Conservation (phyloP, 2,329 filamentous ascomycete genomes). For the Fusarium sp. region DNA sequence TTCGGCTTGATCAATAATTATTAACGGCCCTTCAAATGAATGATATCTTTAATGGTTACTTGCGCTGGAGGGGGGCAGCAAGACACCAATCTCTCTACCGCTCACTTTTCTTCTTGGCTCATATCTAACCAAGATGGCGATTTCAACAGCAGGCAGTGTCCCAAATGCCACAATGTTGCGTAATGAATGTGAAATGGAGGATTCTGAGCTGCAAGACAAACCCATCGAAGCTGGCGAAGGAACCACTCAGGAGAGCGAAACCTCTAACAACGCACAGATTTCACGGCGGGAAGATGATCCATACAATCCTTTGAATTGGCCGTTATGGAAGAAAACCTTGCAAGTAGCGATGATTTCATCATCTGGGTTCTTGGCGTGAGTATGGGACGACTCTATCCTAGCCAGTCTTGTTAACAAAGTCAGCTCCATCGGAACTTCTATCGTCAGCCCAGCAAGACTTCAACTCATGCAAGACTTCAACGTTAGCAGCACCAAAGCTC, state of each 20-base stretch:
- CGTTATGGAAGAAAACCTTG: background rate
- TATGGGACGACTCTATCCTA: background rate
- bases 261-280: background rate
- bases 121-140: background rate
- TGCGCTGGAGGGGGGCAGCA: background rate
- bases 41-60: background rate
- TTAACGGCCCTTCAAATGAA: background rate
- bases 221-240: background rate
- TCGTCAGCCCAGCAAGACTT: slow-evolving; percentile 30
- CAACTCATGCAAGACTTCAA: slow-evolving; percentile 65
- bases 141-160: background rate
- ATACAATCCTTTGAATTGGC: background rate
- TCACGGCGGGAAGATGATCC: background rate
- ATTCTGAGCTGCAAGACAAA: background rate
- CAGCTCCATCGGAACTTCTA: slow-evolving; percentile 29
- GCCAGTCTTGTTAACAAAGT: background rate
- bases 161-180: background rate
- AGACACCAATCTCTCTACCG: background rate
- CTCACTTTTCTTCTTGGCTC: background rate
- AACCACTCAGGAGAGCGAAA: background rate
- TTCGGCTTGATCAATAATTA: background rate
- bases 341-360: background rate
- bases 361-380: background rate
- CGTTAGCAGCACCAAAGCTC: slow-evolving; percentile 64
- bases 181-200: background rate